Conservation (phyloP, 2,329 filamentous ascomycete genomes). For the Nemania bipapillata region DNA sequence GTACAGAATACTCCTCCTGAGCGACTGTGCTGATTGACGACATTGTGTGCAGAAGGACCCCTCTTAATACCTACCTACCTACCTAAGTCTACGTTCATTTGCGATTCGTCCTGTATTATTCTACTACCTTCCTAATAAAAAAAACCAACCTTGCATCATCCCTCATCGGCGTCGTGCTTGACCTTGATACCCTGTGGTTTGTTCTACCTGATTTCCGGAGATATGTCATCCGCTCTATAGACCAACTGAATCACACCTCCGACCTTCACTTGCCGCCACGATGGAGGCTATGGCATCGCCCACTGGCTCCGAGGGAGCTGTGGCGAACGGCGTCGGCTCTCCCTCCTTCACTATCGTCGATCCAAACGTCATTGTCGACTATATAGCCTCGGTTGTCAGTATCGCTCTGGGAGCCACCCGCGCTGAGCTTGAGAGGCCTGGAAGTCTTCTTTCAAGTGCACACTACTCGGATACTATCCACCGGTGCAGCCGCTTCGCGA, state of each 20-base stretch:
- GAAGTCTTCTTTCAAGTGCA: constrained; percentile 81
- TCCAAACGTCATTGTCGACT: constrained; percentile 75
- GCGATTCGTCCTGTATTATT: constrained; percentile 32
- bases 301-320: constrained; percentile 55
- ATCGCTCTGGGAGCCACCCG: constrained; percentile 79
- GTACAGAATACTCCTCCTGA: constrained; percentile 20
- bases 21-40: constrained; percentile 23
- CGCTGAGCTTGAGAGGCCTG: constrained; percentile 80
- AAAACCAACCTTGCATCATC: constrained; percentile 20
- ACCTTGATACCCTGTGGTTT: constrained; percentile 37
- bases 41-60: constrained; percentile 13
- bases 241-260: constrained; percentile 32
- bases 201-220: constrained; percentile 40
- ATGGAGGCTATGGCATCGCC: constrained; percentile 66
- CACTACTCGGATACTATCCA: constrained; percentile 82
- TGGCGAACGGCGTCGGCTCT: constrained; percentile 60
- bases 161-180: constrained; percentile 32
- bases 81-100: constrained; percentile 45
- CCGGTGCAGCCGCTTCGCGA: constrained; percentile 87
- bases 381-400: constrained; percentile 75
- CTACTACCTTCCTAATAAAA: constrained; percentile 37
- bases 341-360: constrained; percentile 69
- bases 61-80: too few species aligned
- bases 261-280: constrained; percentile 45
- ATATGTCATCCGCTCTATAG: constrained; percentile 42